Percentiles rank a stretch among this genome's conserved stretches.
Conservation (phyloP, 2,329 filamentous ascomycete genomes). For the Pochonia chlamydosporia region DNA sequence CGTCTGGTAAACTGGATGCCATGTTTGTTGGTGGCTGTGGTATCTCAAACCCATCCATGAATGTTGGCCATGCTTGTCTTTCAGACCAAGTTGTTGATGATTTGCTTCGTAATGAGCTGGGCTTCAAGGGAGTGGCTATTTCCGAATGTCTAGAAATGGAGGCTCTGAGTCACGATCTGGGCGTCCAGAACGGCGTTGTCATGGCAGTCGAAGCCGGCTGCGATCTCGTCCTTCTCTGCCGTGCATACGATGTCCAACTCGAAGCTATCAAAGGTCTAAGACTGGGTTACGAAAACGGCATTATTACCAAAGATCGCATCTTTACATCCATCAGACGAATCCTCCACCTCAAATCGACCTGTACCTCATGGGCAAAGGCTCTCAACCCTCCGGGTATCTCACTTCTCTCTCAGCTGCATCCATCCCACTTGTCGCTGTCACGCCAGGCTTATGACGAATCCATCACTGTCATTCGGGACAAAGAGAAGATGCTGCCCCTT, state of each 20-base stretch:
- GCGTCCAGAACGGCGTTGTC: constrained; percentile 92
- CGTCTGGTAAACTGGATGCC: constrained; percentile 73
- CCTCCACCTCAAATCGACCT: constrained; percentile 73
- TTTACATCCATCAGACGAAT: constrained; percentile 75
- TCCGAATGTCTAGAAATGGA: constrained; percentile 98
- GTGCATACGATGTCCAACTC: constrained; percentile 80
- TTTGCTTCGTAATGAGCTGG: constrained; percentile 77
- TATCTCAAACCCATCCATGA: constrained; percentile 85
- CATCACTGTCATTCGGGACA: constrained; percentile 88
- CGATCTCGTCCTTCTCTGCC: constrained; percentile 82
- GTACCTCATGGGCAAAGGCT: constrained; percentile 86
- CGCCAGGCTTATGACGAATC: constrained; percentile 85
- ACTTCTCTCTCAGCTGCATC: constrained; percentile 74
- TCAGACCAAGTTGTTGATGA: constrained; percentile 92
- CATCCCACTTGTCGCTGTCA: constrained; percentile 74
- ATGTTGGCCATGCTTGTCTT: constrained; percentile 91
- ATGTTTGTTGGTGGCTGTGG: constrained; percentile 96
- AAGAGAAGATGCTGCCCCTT: constrained; percentile 76
- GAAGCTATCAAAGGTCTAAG: constrained; percentile 89
- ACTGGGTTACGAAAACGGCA: constrained; percentile 82
- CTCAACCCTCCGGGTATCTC: constrained; percentile 78
- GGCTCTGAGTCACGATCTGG: constrained; percentile 88
- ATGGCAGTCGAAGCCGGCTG: constrained; percentile 97
- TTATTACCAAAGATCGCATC: constrained; percentile 75
- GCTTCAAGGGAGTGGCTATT: constrained; percentile 87